These are phyloP conservation scores for Castanea mollissima DNA, from an alignment of 306 rosid genomes.

Conservation along the genomic window DNA sequence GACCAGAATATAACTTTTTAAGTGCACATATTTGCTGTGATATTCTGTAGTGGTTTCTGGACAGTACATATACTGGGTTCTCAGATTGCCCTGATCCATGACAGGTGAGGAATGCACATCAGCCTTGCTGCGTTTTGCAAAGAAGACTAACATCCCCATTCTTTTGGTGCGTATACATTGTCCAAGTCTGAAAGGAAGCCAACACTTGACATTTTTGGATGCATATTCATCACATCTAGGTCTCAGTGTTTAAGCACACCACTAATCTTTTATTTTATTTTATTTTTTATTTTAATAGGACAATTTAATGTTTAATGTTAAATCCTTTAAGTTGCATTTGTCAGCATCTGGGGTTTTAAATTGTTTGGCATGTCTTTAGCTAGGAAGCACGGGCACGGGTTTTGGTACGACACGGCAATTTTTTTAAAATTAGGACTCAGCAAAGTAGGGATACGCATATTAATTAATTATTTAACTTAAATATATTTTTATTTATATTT, in stretches of 20 bases:
- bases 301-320: background rate
- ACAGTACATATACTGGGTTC: background rate
- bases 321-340: background rate
- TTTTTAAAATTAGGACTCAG: too few species aligned
- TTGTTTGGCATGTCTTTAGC: background rate
- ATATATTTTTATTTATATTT: too few species aligned
- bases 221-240: background rate
- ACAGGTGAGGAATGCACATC: conserved; percentile 92
- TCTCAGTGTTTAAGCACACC: background rate
- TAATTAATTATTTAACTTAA: too few species aligned
- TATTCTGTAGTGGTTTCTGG: conserved; percentile 10
- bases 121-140: conserved; percentile 81
- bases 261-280: too few species aligned
- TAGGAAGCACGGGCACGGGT: too few species aligned
- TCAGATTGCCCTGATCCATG: conserved; percentile 29
- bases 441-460: too few species aligned
- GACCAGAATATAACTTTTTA: conserved; percentile 10
- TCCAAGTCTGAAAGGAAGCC: background rate
- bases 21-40: conserved; percentile 15
- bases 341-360: background rate
- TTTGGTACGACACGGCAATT: too few species aligned
- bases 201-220: background rate
- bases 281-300: too few species aligned
- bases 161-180: conserved; percentile 57
- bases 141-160: conserved; percentile 72